Evolutionary conservation across 176 grass and related monocot species (phyloP), one percentile per base, ranked within the genome.

Genomic region (Canna indica): DNA sequence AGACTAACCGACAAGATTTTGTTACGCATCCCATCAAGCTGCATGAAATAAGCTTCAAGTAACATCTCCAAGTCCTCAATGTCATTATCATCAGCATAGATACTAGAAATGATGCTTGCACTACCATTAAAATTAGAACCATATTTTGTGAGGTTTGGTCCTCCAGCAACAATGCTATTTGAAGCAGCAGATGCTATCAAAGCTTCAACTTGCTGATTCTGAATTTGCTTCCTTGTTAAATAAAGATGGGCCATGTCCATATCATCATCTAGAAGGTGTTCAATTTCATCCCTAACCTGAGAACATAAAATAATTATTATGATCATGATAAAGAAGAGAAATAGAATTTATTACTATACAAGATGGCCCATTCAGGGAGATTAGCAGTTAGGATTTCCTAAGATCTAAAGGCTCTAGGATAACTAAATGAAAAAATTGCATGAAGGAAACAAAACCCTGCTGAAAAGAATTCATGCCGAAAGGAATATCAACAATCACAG

Each of bases 1-100:
- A 53, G 33, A 90, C 89, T 87, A 76, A 94, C 95, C 84, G 90
- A 99, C 58, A 99, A 90, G 53, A 99, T 93, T 84, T 87, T 80
- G 85, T 99, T 99, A 33, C 90, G 95, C 61, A 85, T 99, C 35
- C 95, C 87, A 82, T 99, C 95, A 78, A 99, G 76, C 70, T 99
- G 94, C 90, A 99, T 99, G 87, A 99, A 99, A 58, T 99, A 99
- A 32, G 95, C 95, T 81, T 99, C 95, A 77, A 99, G 86, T 59
- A 99, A 80, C 95, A 99, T 99, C 70, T 99, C 95, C 57, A 94
- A 87, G 41, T 99, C 90, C 80, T 99, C 95, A 60, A 94, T 90
- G 56, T 99, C 89, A 73, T 91, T 97, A 75, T 94, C 71, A 73
- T 73, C 95, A 69, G 88, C 81, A 83, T 86, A 82, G 44, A 91